Base-by-base conservation (phyloP, 441 rosid genomes). In the Arabidopsis hybrid region DNA sequence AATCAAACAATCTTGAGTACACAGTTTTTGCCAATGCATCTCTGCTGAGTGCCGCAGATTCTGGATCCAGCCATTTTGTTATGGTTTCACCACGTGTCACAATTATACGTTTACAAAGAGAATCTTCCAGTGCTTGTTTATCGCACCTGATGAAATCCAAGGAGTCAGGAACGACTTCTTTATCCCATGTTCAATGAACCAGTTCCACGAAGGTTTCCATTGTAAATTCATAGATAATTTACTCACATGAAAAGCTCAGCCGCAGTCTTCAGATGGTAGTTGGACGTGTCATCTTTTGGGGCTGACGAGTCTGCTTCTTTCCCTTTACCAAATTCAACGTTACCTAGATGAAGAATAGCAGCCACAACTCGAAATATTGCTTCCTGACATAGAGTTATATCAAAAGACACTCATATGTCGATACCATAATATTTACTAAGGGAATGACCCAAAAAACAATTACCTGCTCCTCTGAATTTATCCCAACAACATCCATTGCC, bases 401-500 rank as follows among this genome's bases (percentile, higher is more conserved):
- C 73, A 67, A 47, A 55, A 46, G 62, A 74, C 60, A n/a, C 65
- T 29, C 75, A 14, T 52, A 71, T 35, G 74, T 50, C 18, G 56
- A 50, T 64, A 70, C 40, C 69, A 77, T 49, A 8, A 36, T 35
- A 56, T 63, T 14, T 17, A 65, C 38, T 10, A 38, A 40, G 45
- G 12, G 52, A 74, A 73, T 13, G 42, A 65, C 29, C 61, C 45
- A 51, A 67, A 40, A n/a, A 45, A 62, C 53, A 42, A 63, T 49
- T 80, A 95, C 99, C 98, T 95, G 99, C 81, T 95, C 97, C 43
- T 86, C 88, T 68, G 88, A 75, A 82, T 85, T 84, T 72, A 95
- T 95, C 74, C 99, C 99, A 72, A 95, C 98, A 80, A 92, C 72
- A 70, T 92, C 98, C 99, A 95, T 92, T 40, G 99, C 99, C 82